Base-by-base conservation (phyloP, 148 eudicot species). In the Polygonum aviculare region DNA sequence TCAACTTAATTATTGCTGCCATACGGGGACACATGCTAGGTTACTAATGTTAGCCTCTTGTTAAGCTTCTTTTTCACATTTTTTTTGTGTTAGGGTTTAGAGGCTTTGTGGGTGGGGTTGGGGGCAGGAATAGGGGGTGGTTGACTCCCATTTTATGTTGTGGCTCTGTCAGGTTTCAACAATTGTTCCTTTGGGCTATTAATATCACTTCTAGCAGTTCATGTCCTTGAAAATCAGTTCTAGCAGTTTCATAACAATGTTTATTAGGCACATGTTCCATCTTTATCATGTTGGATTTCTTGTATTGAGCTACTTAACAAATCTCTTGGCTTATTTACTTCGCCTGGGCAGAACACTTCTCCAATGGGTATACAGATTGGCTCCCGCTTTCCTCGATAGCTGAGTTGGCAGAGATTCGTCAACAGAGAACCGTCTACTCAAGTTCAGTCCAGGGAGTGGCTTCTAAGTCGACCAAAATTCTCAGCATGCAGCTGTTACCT, bases 311-410 rank as follows among this genome's bases (percentile, higher is more conserved):
- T 73, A 79, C 78, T 74, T 79, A 80, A 83, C 77, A 76, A 84
- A 80, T 84, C 83, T 74, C 85, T 80, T 91, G 82, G 85, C 86
- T 81, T 88, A 69, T 86, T 84, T 88, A 36, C 78, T 86, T 86
- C 81, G 47, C 80, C 55, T 91, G 86, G 84, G 75, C 99, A 95
- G 99, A 87, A 76, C 96, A 95, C 84, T 89, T 86, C 78, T 60
- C 80, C 11, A 88, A 82, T 72, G 99, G 31, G 31, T 26, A 26
- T 26, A 81, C 81, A 26, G 97, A 95, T n/a, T 95, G 99, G 99
- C 93, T 88, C 81, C 91, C 93, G 4, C 80, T 95, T 59, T 89
- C 87, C 21, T 83, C 87, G 7, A 75, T 95, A 81, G 93, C 91
- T 39, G 98, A 89, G 78, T 78, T 91, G 84, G 80, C 79, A 78